phyloP scores from a whole-genome alignment of 768 basidiomycete genomes.

The Cubamyces lactineus region DNA sequence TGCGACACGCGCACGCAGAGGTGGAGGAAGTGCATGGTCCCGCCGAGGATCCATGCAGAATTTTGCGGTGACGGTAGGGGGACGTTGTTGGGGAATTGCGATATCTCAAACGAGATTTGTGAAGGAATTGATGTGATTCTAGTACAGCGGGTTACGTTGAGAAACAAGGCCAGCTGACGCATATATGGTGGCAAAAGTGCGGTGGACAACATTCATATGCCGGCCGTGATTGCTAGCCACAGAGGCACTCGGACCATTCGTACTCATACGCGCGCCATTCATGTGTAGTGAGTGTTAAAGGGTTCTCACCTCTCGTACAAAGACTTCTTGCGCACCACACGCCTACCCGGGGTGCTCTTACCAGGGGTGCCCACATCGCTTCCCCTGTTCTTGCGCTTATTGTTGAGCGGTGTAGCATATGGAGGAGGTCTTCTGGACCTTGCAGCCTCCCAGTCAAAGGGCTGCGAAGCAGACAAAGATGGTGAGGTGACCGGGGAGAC shows the following conservation, averaged over 20 bases:
- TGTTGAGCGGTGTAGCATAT: constrained; percentile 59
- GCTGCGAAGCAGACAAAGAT: constrained; percentile 73
- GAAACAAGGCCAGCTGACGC: background rate
- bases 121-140: constrained; percentile 74
- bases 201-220: background rate
- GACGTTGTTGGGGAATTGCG: constrained; percentile 80
- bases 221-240: too few species aligned
- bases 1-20: constrained; percentile 65
- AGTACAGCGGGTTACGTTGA: background rate
- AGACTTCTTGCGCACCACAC: constrained; percentile 65
- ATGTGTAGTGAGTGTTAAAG: too few species aligned
- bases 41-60: constrained; percentile 68
- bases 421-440: constrained; percentile 71
- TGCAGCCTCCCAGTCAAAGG: constrained; percentile 90
- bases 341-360: constrained; percentile 48
- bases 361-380: constrained; percentile 29
- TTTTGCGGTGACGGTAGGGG: constrained; percentile 71
- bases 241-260: too few species aligned
- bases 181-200: background rate
- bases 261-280: too few species aligned
- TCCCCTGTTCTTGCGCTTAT: constrained; percentile 39
- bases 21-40: constrained; percentile 66
- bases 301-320: constrained; percentile 58
- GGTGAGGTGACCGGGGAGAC: constrained; percentile 65
- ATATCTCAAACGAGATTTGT: constrained; percentile 74